Evolutionary conservation across 2,329 filamentous ascomycete genomes (phyloP).

Genomic region (Aureobasidium namibiae): DNA sequence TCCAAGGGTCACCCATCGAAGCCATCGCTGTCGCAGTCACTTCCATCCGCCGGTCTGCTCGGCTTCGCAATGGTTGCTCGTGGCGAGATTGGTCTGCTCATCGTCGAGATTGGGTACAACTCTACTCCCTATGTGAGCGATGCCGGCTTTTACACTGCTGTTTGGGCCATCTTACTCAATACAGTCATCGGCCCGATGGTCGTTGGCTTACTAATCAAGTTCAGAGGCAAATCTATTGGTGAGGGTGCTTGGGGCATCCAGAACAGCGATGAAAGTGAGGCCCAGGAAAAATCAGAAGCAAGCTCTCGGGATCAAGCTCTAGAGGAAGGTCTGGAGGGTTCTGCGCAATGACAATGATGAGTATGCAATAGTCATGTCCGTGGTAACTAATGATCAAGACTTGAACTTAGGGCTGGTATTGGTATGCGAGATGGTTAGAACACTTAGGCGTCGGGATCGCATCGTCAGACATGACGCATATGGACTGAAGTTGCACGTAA

Average conservation of each 20-base stretch:
- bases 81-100: conserved; percentile 24
- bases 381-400: too few species aligned
- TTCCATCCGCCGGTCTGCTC: conserved; percentile 14
- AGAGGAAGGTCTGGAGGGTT: not conserved
- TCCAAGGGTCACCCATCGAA: not conserved
- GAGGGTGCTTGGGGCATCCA: conserved; percentile 17
- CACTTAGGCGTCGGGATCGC: too few species aligned
- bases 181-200: conserved; percentile 21
- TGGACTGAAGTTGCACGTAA: too few species aligned
- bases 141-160: conserved; percentile 21
- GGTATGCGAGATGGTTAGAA: too few species aligned
- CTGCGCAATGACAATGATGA: not conserved
- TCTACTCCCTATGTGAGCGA: conserved; percentile 22
- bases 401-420: too few species aligned
- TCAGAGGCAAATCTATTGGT: conserved; percentile 18
- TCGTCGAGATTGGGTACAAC: conserved; percentile 25
- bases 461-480: too few species aligned
- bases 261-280: too few species aligned
- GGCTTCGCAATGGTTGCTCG: conserved; percentile 24
- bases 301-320: not conserved
- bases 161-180: conserved; percentile 23
- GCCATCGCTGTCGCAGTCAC: not conserved
- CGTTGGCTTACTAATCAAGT: conserved; percentile 21
- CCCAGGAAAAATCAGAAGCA: not conserved
- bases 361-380: not conserved